Evolutionary conservation across 495 filamentous ascomycete species (phyloP).

Genomic region (Amniculicola lignicola): DNA sequence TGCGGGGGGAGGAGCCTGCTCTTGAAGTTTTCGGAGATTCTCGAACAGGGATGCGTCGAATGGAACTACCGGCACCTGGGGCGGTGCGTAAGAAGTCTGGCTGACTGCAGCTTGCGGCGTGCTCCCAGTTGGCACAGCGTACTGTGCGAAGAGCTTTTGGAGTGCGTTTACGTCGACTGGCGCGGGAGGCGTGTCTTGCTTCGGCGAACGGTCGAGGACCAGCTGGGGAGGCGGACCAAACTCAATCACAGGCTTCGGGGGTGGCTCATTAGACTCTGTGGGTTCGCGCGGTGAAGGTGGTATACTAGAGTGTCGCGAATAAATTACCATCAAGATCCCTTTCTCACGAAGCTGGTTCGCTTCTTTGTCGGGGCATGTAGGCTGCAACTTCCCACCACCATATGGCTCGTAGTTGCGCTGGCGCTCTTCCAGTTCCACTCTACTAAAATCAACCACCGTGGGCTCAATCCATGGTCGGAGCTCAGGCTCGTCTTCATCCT

Average conservation of each 20-base stretch:
- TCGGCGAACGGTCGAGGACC: slow-evolving; percentile 27
- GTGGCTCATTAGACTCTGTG: slow-evolving; percentile 42
- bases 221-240: slow-evolving; percentile 52
- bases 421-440: slow-evolving; percentile 52
- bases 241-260: slow-evolving; percentile 38
- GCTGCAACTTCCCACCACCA: slow-evolving; percentile 55
- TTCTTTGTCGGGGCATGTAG: slow-evolving; percentile 63
- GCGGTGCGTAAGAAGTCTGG: slow-evolving; percentile 2
- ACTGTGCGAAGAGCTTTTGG: slow-evolving; percentile 32
- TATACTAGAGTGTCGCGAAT: slow-evolving; percentile 69
- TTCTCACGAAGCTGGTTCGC: slow-evolving; percentile 69
- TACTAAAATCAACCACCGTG: slow-evolving; percentile 54
- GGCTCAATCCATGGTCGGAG: slow-evolving; percentile 48
- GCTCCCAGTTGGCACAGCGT: slow-evolving; percentile 19
- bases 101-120: background rate
- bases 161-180: slow-evolving; percentile 12
- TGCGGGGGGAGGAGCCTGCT: background rate
- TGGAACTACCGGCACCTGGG: slow-evolving; percentile 4
- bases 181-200: slow-evolving; percentile 29
- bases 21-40: slow-evolving; percentile 7
- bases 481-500: slow-evolving; percentile 63
- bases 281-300: slow-evolving; percentile 77
- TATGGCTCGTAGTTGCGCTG: slow-evolving; percentile 58
- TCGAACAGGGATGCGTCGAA: slow-evolving; percentile 19
- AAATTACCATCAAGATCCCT: slow-evolving; percentile 79